Evolutionary conservation across 1,284 basidiomycete genomes (phyloP).

Genomic region (Cryptococcus maquisensis): DNA sequence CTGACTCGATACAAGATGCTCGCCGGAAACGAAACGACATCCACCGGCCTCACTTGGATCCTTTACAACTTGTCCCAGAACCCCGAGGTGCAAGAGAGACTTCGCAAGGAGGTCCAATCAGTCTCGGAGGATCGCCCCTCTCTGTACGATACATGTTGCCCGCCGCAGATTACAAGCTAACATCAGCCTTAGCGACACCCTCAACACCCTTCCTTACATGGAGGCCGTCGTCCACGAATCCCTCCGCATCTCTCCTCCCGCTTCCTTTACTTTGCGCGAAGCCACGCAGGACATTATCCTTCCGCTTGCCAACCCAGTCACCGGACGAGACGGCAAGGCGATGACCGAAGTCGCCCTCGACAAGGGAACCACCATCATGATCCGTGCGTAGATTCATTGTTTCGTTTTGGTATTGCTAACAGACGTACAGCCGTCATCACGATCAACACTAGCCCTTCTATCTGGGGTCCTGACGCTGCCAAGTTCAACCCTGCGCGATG

Average conservation of each 20-base stretch:
- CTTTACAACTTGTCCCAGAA: slow-evolving; percentile 61
- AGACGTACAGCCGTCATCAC: slow-evolving; percentile 46
- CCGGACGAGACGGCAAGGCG: slow-evolving; percentile 44
- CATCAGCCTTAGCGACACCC: slow-evolving; percentile 36
- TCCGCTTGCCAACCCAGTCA: slow-evolving; percentile 54
- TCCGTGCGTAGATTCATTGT: slow-evolving; percentile 32
- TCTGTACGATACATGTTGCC: slow-evolving; percentile 19
- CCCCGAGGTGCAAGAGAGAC: slow-evolving; percentile 55
- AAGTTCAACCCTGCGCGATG: slow-evolving; percentile 54
- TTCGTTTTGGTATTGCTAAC: slow-evolving; percentile 4
- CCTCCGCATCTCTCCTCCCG: slow-evolving; percentile 62
- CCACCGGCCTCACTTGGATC: slow-evolving; percentile 67
- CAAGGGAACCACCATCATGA: slow-evolving; percentile 38
- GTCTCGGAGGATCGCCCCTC: slow-evolving; percentile 46
- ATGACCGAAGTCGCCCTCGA: slow-evolving; percentile 38
- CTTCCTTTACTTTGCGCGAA: slow-evolving; percentile 62
- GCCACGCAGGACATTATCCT: slow-evolving; percentile 58
- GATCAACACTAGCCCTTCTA: slow-evolving; percentile 57
- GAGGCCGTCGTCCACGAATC: slow-evolving; percentile 65
- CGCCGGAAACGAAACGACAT: slow-evolving; percentile 71
- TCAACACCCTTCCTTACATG: slow-evolving; percentile 55
- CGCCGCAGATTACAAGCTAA: not conserved
- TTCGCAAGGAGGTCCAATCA: slow-evolving; percentile 56
- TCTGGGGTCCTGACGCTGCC: slow-evolving; percentile 67
- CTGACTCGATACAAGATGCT: slow-evolving; percentile 27